Conservation (phyloP, 805 yeast genomes). For the Ascoidea asiatica region DNA sequence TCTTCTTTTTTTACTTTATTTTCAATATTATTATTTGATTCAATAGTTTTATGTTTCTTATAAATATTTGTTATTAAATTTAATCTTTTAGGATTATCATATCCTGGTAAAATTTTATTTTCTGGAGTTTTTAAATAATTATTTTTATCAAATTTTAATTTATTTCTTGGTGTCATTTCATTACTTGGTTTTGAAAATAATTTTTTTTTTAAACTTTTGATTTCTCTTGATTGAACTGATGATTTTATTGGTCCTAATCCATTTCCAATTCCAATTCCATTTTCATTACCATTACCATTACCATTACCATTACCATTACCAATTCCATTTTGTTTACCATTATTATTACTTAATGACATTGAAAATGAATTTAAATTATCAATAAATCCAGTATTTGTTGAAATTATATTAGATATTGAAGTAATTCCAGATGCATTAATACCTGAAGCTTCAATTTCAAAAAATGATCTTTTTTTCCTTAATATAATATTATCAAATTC, state of each 20-base stretch:
- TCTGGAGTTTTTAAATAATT: no score
- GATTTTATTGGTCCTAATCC: constrained; percentile 51
- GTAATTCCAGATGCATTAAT: constrained; percentile 25
- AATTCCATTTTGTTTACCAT: no score
- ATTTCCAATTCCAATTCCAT: constrained; percentile 32
- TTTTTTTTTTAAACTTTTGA: constrained; percentile 33
- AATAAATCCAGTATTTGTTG: no score
- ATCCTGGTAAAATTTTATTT: no score
- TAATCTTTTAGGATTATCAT: no score
- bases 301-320: neutral
- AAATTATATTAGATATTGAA: neutral
- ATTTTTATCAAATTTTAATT: no score
- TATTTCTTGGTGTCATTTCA: constrained; percentile 12
- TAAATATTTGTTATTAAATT: no score
- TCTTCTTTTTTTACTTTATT: no score
- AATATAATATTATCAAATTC: no score
- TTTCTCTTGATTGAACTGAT: constrained; percentile 37
- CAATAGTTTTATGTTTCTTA: no score
- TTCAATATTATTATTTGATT: no score
- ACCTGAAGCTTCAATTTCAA: constrained; percentile 53
- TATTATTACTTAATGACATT: constrained; percentile 1
- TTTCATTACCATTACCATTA: constrained; percentile 12
- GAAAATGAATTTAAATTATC: no score
- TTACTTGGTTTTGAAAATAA: constrained; percentile 14
- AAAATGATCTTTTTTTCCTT: constrained; percentile 23